Conservation (phyloP, 257 asterid genomes). For the Capsicum chinense region DNA sequence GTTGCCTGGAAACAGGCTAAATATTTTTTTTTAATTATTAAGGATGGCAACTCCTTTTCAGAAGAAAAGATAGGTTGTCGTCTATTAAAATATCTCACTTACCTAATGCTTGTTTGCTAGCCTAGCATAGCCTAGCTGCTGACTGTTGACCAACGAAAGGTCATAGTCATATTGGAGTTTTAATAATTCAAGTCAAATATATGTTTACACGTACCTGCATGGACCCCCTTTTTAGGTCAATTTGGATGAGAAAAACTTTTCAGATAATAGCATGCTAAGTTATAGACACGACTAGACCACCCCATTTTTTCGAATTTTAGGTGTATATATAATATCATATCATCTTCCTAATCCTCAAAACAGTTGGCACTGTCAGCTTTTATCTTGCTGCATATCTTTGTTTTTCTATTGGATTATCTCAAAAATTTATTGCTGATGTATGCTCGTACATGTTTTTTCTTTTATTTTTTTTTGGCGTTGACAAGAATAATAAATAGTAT, state of each 20-base stretch:
- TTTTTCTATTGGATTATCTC: background rate
- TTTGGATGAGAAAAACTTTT: conserved; percentile 25
- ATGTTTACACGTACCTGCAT: conserved; percentile 17
- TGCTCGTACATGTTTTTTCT: background rate
- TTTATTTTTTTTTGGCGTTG: background rate
- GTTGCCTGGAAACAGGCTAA: background rate
- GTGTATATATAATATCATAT: background rate
- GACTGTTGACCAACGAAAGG: background rate
- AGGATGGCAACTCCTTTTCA: conserved; percentile 11
- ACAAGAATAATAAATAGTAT: background rate
- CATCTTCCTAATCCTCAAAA: background rate
- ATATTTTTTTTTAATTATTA: background rate
- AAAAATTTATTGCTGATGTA: background rate
- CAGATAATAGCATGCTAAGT: conserved; percentile 1
- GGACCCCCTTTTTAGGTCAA: conserved; percentile 16
- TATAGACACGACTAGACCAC: background rate
- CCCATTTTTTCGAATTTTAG: background rate
- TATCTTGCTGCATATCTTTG: background rate
- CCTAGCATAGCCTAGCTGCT: background rate
- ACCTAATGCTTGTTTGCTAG: background rate
- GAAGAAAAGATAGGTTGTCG: conserved; percentile 15
- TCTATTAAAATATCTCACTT: conserved; percentile 13
- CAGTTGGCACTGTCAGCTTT: background rate
- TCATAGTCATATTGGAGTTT: too few relatives aligned
- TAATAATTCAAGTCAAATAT: conserved; percentile 7